Base-by-base conservation (phyloP, 306 rosid genomes). In the Vigna mungo region DNA sequence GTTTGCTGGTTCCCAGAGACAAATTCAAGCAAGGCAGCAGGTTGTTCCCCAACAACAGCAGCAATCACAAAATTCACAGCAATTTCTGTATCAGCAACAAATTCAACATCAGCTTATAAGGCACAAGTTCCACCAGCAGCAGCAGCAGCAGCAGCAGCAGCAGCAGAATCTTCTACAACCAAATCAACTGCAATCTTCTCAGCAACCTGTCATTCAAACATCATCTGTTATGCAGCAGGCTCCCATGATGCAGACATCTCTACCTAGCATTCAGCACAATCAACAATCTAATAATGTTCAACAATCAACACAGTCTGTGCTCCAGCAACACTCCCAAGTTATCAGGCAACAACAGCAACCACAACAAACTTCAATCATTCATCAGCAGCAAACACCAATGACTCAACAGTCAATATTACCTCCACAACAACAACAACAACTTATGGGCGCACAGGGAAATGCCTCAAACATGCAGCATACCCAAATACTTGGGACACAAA, bases 341-440 rank as follows among this genome's bases (percentile, higher is more conserved):
- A 88, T 91, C n/a, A 85, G 99, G 87, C 97, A 87, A 89, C 96
- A 83, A 85, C 98, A n/a, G n/a, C n/a, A 84, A 41, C 96, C 87
- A 68, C 98, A 89, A 77, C 97, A 21, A 76, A 80, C 91, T 68
- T 85, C 96, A 16, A 81, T 92, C 77, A 86, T 63, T 88, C 89
- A 85, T 68, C 87, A 89, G 74, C 97, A 88, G 77, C 97, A 87
- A 82, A 41, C 87, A 32, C 69, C 91, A 47, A 81, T 89, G 84
- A 55, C 78, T 56, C 99, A 91, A 82, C 98, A 90, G 81, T 54
- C 96, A 68, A 86, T 86, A 30, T 64, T 91, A 81, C 86, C 93
- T 79, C 56, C 85, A 43, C 97, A 92, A 68, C 91, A 89, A 78
- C 84, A 89, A 55, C 84, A 75, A 43, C 97, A 92, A 65, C 89